Conservation (phyloP, 768 basidiomycete genomes). For the Naganishia kalamii region DNA sequence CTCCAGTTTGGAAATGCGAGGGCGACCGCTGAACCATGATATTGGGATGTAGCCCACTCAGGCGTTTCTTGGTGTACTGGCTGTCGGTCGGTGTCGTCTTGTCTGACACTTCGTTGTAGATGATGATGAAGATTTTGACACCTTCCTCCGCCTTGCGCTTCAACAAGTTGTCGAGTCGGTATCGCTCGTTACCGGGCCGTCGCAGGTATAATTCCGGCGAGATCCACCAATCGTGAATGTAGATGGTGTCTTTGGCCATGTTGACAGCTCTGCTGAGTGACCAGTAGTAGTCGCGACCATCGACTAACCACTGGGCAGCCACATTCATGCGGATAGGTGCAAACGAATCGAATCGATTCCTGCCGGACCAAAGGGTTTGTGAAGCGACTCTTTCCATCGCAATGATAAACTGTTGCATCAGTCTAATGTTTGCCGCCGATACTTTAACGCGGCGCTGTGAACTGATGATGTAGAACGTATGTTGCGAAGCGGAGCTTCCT, state of each 20-base stretch:
- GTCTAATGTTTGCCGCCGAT: conserved; percentile 83
- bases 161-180: conserved; percentile 76
- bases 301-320: conserved; percentile 94
- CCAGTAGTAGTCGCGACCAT: conserved; percentile 99
- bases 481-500: conserved; percentile 67
- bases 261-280: conserved; percentile 85
- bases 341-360: conserved; percentile 88
- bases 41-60: conserved; percentile 76
- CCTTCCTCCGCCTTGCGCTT: conserved; percentile 90
- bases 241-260: conserved; percentile 78
- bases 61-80: conserved; percentile 83
- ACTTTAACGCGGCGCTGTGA: conserved; percentile 83
- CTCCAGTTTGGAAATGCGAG: conserved; percentile 93
- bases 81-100: conserved; percentile 90
- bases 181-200: conserved; percentile 73
- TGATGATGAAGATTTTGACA: conserved; percentile 88
- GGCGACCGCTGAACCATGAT: conserved; percentile 95
- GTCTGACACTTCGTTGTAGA: conserved; percentile 94
- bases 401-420: conserved; percentile 96
- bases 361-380: conserved; percentile 67
- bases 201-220: conserved; percentile 70
- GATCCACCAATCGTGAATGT: conserved; percentile 97
- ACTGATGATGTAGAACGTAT: conserved; percentile 90
- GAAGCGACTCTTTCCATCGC: conserved; percentile 74
- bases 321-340: conserved; percentile 88